Evolutionary conservation across 2,329 filamentous ascomycete genomes (phyloP).

Genomic region (Cytospora mali): DNA sequence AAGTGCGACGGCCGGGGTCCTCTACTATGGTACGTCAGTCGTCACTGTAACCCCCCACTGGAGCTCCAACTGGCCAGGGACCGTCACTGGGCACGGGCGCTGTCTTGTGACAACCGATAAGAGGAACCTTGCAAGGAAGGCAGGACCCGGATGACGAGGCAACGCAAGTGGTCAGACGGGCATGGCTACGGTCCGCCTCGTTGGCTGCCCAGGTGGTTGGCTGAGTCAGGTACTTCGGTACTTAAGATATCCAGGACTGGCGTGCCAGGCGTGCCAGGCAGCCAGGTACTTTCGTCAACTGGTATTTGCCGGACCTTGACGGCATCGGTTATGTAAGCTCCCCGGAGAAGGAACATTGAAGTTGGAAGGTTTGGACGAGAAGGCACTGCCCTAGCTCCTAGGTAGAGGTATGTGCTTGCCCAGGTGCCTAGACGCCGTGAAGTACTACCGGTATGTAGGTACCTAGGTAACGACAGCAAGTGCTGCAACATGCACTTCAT

Average conservation of each 20-base stretch:
- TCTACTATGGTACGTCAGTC: constrained; percentile 23
- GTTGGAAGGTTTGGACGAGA: too few relatives aligned
- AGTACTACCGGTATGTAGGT: too few relatives aligned
- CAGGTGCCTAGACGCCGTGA: too few relatives aligned
- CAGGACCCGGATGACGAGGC: constrained; percentile 21
- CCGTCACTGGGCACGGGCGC: neutral
- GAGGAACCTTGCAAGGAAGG: neutral
- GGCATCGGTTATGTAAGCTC: too few relatives aligned
- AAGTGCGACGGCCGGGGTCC: constrained; percentile 15
- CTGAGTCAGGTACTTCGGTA: neutral
- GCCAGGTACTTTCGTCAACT: neutral
- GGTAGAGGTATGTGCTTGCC: too few relatives aligned
- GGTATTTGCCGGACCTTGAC: neutral
- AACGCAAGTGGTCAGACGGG: neutral
- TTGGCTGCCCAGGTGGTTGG: too few relatives aligned
- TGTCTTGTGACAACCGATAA: neutral
- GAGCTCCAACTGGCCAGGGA: neutral
- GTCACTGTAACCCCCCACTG: constrained; percentile 7
- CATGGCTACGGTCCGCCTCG: neutral
- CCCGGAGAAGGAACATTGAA: neutral
- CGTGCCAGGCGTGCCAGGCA: neutral
- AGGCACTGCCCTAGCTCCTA: too few relatives aligned
- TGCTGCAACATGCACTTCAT: neutral
- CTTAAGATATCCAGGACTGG: too few relatives aligned
- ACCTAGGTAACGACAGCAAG: too few relatives aligned